Evolutionary conservation across 2,329 filamentous ascomycete species (phyloP).

Genomic region (Phaeomoniella chlamydospora): DNA sequence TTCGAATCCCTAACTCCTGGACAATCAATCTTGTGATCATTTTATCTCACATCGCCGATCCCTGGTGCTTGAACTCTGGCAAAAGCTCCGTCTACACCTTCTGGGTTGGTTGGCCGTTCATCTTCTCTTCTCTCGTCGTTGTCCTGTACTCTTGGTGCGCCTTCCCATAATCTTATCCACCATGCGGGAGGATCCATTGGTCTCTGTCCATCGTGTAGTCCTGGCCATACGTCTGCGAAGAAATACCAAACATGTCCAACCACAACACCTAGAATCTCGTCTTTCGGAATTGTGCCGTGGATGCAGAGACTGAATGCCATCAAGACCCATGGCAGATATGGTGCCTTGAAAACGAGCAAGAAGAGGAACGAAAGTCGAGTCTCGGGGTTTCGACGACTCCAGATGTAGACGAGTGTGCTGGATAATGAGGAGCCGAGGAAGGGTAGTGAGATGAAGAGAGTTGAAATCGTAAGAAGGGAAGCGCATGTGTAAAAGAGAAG

Average conservation of each 20-base stretch:
- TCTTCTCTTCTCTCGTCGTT: slow-evolving; percentile 24
- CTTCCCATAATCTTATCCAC: slow-evolving; percentile 76
- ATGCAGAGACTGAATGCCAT: slow-evolving; percentile 87
- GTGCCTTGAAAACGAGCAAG: slow-evolving; percentile 78
- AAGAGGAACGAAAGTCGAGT: slow-evolving; percentile 81
- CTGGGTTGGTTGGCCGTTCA: background rate
- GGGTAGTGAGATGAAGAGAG: slow-evolving; percentile 66
- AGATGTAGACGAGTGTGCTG: slow-evolving; percentile 92
- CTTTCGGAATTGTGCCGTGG: slow-evolving; percentile 79
- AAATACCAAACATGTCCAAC: slow-evolving; percentile 98
- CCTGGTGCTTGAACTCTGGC: background rate
- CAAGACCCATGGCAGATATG: slow-evolving; percentile 90
- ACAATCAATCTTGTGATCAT: too few species aligned
- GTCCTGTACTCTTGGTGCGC: slow-evolving; percentile 20
- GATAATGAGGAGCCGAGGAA: slow-evolving; percentile 91
- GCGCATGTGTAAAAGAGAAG: slow-evolving; percentile 72
- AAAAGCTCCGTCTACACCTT: background rate
- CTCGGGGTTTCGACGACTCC: slow-evolving; percentile 88
- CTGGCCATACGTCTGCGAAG: slow-evolving; percentile 91
- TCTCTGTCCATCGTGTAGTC: slow-evolving; percentile 67
- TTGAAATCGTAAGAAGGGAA: slow-evolving; percentile 67
- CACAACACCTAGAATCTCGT: slow-evolving; percentile 88
- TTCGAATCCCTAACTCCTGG: too few species aligned
- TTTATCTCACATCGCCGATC: background rate
- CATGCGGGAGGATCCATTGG: slow-evolving; percentile 80